These are phyloP conservation scores for Dentipellis fragilis DNA, from an alignment of 768 basidiomycete species.

Conservation along the genomic window DNA sequence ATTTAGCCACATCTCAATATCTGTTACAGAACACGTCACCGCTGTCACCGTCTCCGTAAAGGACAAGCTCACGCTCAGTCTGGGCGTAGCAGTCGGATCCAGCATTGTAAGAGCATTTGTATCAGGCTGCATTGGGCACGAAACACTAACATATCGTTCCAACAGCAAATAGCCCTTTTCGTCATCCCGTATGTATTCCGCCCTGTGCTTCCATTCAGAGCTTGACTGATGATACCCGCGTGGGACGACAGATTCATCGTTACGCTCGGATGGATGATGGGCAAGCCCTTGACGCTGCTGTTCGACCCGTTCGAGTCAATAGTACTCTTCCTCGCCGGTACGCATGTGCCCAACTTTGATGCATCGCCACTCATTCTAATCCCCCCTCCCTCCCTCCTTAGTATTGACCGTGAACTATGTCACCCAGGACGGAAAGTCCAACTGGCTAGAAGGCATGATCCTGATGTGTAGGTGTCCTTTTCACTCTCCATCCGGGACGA, in stretches of 20 bases:
- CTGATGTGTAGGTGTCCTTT: conserved; percentile 45
- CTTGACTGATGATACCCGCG: not conserved
- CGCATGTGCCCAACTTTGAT: conserved; percentile 1
- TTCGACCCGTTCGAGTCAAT: conserved; percentile 89
- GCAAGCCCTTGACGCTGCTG: conserved; percentile 68
- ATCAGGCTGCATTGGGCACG: not conserved
- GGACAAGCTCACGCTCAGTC: conserved; percentile 76
- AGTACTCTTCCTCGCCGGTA: conserved; percentile 40
- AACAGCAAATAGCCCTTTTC: conserved; percentile 74
- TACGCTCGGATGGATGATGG: conserved; percentile 69
- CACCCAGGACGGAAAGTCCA: conserved; percentile 72
- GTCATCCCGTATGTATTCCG: conserved; percentile 60
- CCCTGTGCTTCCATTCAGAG: not conserved
- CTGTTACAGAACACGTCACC: conserved; percentile 65
- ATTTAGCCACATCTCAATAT: not conserved
- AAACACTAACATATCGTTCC: not conserved
- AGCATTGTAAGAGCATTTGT: conserved; percentile 46
- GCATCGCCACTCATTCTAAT: not conserved
- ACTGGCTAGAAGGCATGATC: conserved; percentile 75
- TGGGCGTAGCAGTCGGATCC: conserved; percentile 85
- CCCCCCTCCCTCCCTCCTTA: conserved; percentile 16
- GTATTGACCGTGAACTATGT: conserved; percentile 82
- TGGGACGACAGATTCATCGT: conserved; percentile 50
- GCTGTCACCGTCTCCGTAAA: conserved; percentile 89
- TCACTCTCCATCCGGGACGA: not conserved